Conservation (phyloP, 331 rosid genomes). For the Quercus tomentella region DNA sequence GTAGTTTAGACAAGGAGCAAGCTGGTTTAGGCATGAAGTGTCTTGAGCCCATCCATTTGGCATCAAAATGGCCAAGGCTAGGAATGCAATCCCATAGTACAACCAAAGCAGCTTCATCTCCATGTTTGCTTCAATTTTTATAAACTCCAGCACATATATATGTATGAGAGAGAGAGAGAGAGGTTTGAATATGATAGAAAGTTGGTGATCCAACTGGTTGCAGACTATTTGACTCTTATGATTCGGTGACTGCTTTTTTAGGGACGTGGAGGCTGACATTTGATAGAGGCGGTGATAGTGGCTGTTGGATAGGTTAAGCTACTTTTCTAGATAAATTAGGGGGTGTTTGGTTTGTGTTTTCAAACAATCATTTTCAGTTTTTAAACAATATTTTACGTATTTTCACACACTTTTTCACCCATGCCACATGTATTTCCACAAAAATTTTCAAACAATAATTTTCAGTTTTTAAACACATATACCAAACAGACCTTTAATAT, state of each 20-base stretch:
- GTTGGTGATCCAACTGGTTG: conserved; percentile 16
- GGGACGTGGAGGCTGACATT: background rate
- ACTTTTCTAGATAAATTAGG: background rate
- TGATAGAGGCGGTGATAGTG: background rate
- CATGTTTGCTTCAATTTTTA: conserved; percentile 5
- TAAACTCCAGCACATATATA: background rate
- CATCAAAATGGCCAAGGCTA: background rate
- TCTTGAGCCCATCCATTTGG: conserved; percentile 28
- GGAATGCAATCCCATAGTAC: conserved; percentile 7
- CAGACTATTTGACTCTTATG: background rate
- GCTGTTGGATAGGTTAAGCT: background rate
- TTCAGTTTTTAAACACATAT: too few species aligned
- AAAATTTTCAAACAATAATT: too few species aligned
- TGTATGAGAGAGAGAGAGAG: background rate
- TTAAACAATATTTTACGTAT: too few species aligned
- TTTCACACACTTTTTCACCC: too few species aligned
- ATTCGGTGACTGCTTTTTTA: background rate
- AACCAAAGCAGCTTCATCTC: background rate
- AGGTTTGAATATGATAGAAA: background rate
- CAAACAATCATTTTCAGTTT: too few species aligned
- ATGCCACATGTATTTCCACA: too few species aligned
- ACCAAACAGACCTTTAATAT: too few species aligned
- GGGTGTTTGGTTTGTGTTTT: too few species aligned
- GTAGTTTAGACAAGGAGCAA: conserved; percentile 48
- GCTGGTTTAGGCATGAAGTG: conserved; percentile 38